Percentiles rank a stretch among this genome's conserved stretches.
Conservation (phyloP, 164 flowering plant species). For the Umbilicus rupestris region DNA sequence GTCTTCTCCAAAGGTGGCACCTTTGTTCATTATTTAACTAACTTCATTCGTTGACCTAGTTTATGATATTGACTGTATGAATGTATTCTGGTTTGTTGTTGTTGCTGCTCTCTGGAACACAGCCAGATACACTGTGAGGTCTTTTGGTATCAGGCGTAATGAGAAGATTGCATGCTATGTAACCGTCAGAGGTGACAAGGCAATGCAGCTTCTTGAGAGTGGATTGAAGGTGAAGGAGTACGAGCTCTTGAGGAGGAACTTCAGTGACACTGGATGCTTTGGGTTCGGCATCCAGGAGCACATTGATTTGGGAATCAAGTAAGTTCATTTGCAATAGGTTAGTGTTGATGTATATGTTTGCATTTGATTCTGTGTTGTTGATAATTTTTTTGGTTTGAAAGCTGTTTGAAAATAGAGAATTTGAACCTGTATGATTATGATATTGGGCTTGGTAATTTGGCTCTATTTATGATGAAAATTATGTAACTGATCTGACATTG, state of each 20-base stretch:
- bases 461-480: too few relatives aligned
- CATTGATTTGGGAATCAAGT: neutral
- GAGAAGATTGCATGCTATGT: neutral
- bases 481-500: too few relatives aligned
- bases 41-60: too few relatives aligned
- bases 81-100: too few relatives aligned
- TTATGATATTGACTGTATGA: too few relatives aligned
- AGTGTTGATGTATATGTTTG: too few relatives aligned
- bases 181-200: neutral
- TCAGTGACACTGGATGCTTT: neutral
- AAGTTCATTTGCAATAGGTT: neutral
- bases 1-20: neutral
- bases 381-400: too few relatives aligned
- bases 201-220: neutral
- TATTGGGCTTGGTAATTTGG: too few relatives aligned
- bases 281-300: neutral
- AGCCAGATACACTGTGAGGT: neutral
- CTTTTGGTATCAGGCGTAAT: neutral
- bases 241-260: neutral
- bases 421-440: too few relatives aligned
- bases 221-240: neutral
- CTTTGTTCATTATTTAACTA: too few relatives aligned
- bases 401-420: too few relatives aligned
- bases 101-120: neutral
- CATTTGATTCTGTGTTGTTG: too few relatives aligned